Conservation (phyloP, 176 grass and related monocot genomes). For the Dendrocalamus sinicus region DNA sequence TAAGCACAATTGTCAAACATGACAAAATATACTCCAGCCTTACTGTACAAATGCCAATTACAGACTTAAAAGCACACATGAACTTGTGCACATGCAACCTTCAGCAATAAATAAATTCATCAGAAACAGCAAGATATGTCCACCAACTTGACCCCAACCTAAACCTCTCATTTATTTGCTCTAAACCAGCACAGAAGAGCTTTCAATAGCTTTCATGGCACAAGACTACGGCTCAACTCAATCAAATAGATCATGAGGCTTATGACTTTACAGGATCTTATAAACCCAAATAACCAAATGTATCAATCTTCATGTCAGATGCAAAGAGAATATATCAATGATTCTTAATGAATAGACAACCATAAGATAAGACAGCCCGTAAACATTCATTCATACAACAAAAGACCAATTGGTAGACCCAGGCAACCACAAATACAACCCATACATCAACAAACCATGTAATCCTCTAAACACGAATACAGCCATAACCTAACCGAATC, state of each 20-base stretch:
- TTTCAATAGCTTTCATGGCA: neutral
- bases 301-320: neutral
- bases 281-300: neutral
- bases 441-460: neutral
- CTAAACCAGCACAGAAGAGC: neutral
- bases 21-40: neutral
- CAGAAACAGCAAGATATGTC: neutral
- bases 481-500: neutral
- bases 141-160: neutral
- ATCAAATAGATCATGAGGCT: neutral
- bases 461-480: neutral
- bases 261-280: neutral
- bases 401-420: neutral
- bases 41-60: neutral
- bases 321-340: conserved; percentile 9
- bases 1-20: conserved; percentile 7
- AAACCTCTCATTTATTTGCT: neutral
- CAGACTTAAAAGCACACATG: neutral
- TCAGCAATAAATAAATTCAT: neutral
- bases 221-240: neutral
- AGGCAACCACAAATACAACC: neutral
- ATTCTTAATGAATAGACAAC: neutral
- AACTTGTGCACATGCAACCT: neutral
- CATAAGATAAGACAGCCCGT: neutral
- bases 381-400: neutral